Conservation (phyloP, 192 early-diverging fungal species). For the Geranomyces michiganensis region DNA sequence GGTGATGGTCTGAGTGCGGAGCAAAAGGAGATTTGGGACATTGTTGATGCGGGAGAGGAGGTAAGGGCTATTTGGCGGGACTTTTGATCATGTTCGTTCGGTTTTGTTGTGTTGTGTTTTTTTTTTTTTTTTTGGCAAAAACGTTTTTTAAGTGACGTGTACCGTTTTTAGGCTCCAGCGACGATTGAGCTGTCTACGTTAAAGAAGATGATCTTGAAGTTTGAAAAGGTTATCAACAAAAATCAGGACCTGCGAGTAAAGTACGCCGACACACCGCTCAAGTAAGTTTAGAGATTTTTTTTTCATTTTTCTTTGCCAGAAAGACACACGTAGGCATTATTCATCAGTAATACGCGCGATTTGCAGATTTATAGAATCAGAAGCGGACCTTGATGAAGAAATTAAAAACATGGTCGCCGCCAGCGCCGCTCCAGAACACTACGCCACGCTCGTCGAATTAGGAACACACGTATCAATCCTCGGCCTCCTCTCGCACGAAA, state of each 20-base stretch:
- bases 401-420: constrained; percentile 76
- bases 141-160: no score
- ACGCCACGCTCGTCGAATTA: constrained; percentile 72
- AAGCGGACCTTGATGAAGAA: constrained; percentile 91
- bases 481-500: constrained; percentile 85
- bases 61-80: constrained; percentile 38
- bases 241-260: constrained; percentile 88
- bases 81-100: neutral
- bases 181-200: constrained; percentile 68
- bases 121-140: no score
- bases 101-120: no score
- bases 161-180: constrained; percentile 43
- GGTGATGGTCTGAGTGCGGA: constrained; percentile 79
- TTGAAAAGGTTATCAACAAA: constrained; percentile 83
- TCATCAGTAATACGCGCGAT: neutral
- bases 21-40: constrained; percentile 75
- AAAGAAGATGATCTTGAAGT: constrained; percentile 75
- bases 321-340: neutral
- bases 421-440: constrained; percentile 80
- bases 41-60: constrained; percentile 87
- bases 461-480: constrained; percentile 67
- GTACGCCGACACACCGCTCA: constrained; percentile 71
- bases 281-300: constrained; percentile 59
- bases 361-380: constrained; percentile 86
- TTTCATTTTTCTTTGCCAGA: neutral